phyloP scores from a whole-genome alignment of 805 yeast genomes.

The Saccharomycopsis vini region DNA sequence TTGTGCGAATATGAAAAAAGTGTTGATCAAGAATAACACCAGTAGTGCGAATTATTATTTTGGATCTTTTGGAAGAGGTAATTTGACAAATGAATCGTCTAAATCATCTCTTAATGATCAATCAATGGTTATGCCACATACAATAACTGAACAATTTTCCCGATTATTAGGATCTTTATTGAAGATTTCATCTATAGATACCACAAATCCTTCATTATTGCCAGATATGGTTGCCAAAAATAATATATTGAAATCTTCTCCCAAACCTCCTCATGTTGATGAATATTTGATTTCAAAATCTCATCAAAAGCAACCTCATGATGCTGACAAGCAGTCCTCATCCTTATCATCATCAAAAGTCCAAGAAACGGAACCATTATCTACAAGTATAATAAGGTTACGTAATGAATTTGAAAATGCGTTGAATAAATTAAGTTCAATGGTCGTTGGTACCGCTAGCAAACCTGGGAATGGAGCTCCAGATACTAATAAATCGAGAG shows the following conservation, averaged over 20 bases:
- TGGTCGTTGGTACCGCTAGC: no score
- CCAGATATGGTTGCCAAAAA: constrained; percentile 7
- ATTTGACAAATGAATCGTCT: no score
- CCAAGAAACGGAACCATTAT: constrained; percentile 51
- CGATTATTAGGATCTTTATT: constrained; percentile 62
- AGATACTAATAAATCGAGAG: constrained; percentile 41
- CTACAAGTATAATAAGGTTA: constrained; percentile 56
- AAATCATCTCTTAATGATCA: background rate
- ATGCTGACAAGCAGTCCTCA: background rate
- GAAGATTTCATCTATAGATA: constrained; percentile 37
- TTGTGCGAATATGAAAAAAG: constrained; percentile 59
- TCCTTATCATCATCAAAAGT: background rate
- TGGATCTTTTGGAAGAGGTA: no score
- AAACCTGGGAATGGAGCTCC: constrained; percentile 25
- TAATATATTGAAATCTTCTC: no score
- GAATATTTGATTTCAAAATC: constrained; percentile 5
- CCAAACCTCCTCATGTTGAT: constrained; percentile 5
- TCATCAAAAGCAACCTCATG: constrained; percentile 1
- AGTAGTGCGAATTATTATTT: no score
- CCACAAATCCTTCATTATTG: constrained; percentile 8
- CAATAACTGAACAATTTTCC: constrained; percentile 72
- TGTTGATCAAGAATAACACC: constrained; percentile 26
- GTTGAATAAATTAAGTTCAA: constrained; percentile 57
- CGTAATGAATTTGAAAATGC: constrained; percentile 74
- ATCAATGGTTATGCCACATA: constrained; percentile 18